These are phyloP conservation scores for Calocybe gangraenosa DNA, from an alignment of 768 basidiomycete genomes.

Conservation along the genomic window DNA sequence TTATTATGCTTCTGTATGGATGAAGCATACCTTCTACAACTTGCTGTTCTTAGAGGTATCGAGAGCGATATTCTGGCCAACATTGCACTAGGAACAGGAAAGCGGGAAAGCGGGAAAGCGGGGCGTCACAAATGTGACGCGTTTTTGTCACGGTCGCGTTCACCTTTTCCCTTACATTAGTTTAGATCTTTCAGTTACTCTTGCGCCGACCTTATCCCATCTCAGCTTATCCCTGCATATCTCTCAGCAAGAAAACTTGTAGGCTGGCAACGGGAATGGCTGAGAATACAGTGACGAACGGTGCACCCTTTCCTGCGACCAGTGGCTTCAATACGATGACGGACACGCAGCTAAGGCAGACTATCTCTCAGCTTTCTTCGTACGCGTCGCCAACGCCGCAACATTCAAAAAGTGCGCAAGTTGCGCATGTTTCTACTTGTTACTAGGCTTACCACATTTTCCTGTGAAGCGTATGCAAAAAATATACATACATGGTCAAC, in stretches of 20 bases:
- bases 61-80: slow-evolving; percentile 8
- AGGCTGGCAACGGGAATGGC: slow-evolving; percentile 19
- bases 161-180: slow-evolving; percentile 1
- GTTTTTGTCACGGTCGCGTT: slow-evolving; percentile 13
- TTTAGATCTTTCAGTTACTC: not conserved
- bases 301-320: slow-evolving; percentile 22
- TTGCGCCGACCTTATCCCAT: not conserved
- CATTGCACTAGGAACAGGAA: not conserved
- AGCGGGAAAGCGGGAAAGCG: not conserved
- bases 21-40: slow-evolving; percentile 1
- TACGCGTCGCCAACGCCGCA: slow-evolving; percentile 39
- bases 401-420: slow-evolving; percentile 28
- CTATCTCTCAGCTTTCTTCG: slow-evolving; percentile 48
- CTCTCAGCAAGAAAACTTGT: not conserved
- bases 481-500: slow-evolving; percentile 70
- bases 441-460: slow-evolving; percentile 2
- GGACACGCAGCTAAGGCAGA: slow-evolving; percentile 61
- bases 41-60: slow-evolving; percentile 5
- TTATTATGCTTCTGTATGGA: slow-evolving; percentile 14
- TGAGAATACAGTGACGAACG: slow-evolving; percentile 20
- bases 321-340: slow-evolving; percentile 42
- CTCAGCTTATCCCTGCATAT: not conserved
- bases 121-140: slow-evolving; percentile 6
- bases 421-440: slow-evolving; percentile 1
- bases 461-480: slow-evolving; percentile 59